Evolutionary conservation across 495 filamentous ascomycete genomes (phyloP), one percentile per base, ranked within the genome.

Genomic region (Letharia lupina): DNA sequence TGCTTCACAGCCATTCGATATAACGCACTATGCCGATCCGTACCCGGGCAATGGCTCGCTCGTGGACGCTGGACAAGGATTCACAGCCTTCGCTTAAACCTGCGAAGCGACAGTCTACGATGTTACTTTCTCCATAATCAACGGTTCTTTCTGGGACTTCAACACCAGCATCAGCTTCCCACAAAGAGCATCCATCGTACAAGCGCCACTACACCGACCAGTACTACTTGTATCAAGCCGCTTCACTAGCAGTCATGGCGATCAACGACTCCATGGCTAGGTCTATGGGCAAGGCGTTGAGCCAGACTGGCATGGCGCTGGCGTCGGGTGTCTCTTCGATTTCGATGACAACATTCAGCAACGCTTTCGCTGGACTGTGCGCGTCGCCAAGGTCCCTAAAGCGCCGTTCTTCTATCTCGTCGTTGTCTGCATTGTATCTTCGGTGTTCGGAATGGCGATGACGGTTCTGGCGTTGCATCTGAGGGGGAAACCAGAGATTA

Each of bases 381-480:
- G 0, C 0, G 62, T 65, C n/a, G 65, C 66, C 48, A 37, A 23
- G 62, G 62, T 65, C 16, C 66, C 62, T 3, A 65, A 65, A 48
- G 66, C 63, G 42, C 66, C 66, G 10, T 65, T 65, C n/a, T 65
- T 39, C 31, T 68, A 60, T 61, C 63, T 65, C 6, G 62, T 65
- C 42, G 42, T 65, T 10, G 52, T 65, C 4, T 68, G 66, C 48
- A 39, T 68, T 40, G 23, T 65, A 18, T 68, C 61, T 52, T 58
- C 66, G n/a, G 50, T 50, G 13, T 65, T 68, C 42, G 66, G 62
- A 6, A 68, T 68, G 54, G 66, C 52, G 52, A 68, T 68, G 66
- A 68, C 62, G 16, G 44, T 35, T 3, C 18, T 61, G 37, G 66
- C 66, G 7, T 41, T 65, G 20, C 31, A 28, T 33, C 41, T 68